Base-by-base conservation (phyloP, 768 basidiomycete species). In the Boletus patriciae region DNA sequence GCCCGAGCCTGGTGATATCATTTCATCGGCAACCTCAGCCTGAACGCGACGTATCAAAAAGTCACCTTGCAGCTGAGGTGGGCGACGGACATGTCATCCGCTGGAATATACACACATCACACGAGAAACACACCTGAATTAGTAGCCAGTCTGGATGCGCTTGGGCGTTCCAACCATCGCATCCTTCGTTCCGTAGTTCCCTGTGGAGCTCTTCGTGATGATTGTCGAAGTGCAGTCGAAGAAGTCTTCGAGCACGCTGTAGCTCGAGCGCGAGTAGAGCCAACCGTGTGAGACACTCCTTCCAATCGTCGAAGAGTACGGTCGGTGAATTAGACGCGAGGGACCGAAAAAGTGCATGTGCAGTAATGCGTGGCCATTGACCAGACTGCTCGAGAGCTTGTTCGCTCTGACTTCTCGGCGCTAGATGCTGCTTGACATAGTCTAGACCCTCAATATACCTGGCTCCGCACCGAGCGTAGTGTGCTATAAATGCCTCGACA, bases 41-140 rank as follows among this genome's bases (percentile, higher is more conserved):
- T 84, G 83, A 18, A 82, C 60, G 0, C 72, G 69, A 6, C 82
- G 78, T 25, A 74, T 64, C 7, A 75, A 53, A 38, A 84, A 72
- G 50, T 81, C 69, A 6, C 73, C 66, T 53, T 83, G n/a, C n/a
- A n/a, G n/a, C n/a, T n/a, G n/a, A n/a, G n/a, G n/a, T n/a, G n/a
- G n/a, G n/a, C n/a, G n/a, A n/a, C n/a, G n/a, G n/a, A n/a, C n/a
- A 33, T 11, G n/a, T n/a, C n/a, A n/a, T n/a, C n/a, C n/a, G n/a
- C n/a, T n/a, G n/a, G n/a, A n/a, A n/a, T n/a, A n/a, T n/a, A n/a
- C n/a, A n/a, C n/a, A n/a, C n/a, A n/a, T n/a, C n/a, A n/a, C n/a
- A n/a, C n/a, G n/a, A n/a, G n/a, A n/a, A n/a, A n/a, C n/a, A n/a
- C n/a, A n/a, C n/a, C n/a, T n/a, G n/a, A n/a, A n/a, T n/a, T n/a